Evolutionary conservation across 192 early-diverging fungal genomes (phyloP), one percentile per base, ranked within the genome.

Genomic region (Podila epigama): DNA sequence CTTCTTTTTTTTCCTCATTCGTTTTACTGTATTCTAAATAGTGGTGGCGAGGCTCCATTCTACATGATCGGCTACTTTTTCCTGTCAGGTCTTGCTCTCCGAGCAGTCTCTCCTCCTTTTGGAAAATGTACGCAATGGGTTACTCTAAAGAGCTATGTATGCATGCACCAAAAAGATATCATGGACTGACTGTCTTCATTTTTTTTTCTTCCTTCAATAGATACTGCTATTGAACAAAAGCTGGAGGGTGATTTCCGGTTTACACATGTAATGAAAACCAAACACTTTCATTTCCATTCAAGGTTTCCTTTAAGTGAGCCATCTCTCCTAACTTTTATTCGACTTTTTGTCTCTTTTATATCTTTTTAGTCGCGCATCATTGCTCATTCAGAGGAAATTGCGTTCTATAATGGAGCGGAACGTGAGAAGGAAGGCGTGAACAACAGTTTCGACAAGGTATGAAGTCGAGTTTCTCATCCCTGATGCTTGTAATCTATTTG

Each of bases 381-480:
- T 51, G 86, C 91, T 52, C 90, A 95, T 63, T 92, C 93, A 3
- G 93, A 94, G 64, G 92, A 94, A 61, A 88, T 95, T 61, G 93
- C 92, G 2, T 87, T 95, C 42, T 94, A 92, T 56, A 70, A 79
- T 41, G 93, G 93, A 63, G 86, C 84, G 4, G 79, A 86, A 15
- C 71, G 90, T 16, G 92, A 95, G 79, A 86, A 88, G 58, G 80
- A 80, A 29, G 88, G 91, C 2, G 85, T 94, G 11, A 86, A 93
- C 53, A 81, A 60, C 52, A 86, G 82, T 28, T 95, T 91, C 71
- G 73, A 81, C 48, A 83, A 83, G 67, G 83, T 93, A 67, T 31
- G 22, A 10, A 18, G 28, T 16, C 31, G 29, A 52, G 1, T 12
- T 52, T 6, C 20, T 37, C 39, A 42, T 3, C 41, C 41, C 41